These are phyloP conservation scores for Ramularia collo-cygni DNA, from an alignment of 2,329 filamentous ascomycete genomes.

Conservation along the genomic window DNA sequence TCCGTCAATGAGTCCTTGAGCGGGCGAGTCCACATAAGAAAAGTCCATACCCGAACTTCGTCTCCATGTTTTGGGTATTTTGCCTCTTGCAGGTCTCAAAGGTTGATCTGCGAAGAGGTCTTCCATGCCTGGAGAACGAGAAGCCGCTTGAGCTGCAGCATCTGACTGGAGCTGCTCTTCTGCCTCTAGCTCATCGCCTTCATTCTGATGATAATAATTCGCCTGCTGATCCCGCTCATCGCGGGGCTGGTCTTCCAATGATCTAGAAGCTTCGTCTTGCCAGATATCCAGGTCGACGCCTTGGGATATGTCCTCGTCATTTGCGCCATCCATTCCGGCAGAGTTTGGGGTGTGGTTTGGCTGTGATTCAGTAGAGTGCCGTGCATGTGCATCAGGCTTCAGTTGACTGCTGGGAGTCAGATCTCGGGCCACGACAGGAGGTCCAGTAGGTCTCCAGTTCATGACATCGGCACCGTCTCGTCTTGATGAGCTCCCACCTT, in stretches of 20 bases:
- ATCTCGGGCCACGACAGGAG: neutral
- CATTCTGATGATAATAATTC: neutral
- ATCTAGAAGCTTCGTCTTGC: slow-evolving; percentile 42
- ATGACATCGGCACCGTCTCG: slow-evolving; percentile 14
- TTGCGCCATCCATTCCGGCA: no score
- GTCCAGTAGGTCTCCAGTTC: slow-evolving; percentile 21
- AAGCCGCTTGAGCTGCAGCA: slow-evolving; percentile 1
- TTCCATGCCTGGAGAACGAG: slow-evolving; percentile 13
- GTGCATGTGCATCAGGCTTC: no score
- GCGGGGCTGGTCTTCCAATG: slow-evolving; percentile 20
- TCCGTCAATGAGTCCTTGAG: slow-evolving; percentile 11
- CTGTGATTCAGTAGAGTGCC: no score
- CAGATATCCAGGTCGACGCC: slow-evolving; percentile 34
- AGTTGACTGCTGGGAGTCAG: no score
- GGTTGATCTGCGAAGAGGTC: slow-evolving; percentile 32
- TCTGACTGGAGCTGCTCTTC: neutral
- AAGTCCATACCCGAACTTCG: slow-evolving; percentile 34
- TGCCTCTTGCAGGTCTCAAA: slow-evolving; percentile 32
- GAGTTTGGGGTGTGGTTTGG: no score
- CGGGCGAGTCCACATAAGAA: slow-evolving; percentile 34
- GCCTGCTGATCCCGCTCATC: slow-evolving; percentile 1
- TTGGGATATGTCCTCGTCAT: no score
- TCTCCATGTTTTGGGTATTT: slow-evolving; percentile 38
- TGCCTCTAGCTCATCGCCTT: slow-evolving; percentile 2
- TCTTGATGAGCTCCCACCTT: no score